These are phyloP conservation scores for Alternaria sp. DNA, from an alignment of 2,329 filamentous ascomycete species.

Conservation along the genomic window DNA sequence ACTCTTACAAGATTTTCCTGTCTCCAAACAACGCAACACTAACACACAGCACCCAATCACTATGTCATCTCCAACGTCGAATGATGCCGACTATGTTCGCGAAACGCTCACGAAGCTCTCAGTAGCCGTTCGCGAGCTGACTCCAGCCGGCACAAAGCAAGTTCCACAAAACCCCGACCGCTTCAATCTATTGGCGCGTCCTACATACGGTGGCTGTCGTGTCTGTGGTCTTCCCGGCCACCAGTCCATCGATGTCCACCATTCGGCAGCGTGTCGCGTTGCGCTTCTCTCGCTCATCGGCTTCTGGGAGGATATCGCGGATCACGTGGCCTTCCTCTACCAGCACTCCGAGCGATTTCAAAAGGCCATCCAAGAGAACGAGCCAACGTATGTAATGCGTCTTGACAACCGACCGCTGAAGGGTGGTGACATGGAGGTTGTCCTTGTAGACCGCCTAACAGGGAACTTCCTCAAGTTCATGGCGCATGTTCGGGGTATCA, in stretches of 20 bases:
- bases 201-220: constrained; percentile 14
- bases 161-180: constrained; percentile 12
- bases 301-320: constrained; percentile 26
- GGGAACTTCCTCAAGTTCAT: constrained; percentile 28
- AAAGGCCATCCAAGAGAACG: constrained; percentile 12
- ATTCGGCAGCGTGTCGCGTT: constrained; percentile 13
- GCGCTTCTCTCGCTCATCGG: constrained; percentile 20
- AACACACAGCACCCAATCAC: background rate
- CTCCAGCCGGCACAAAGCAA: constrained; percentile 14
- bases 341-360: constrained; percentile 19
- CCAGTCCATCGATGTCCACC: constrained; percentile 12
- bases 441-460: constrained; percentile 24
- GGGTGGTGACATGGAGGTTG: constrained; percentile 15
- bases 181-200: constrained; percentile 30
- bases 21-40: background rate
- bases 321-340: constrained; percentile 18
- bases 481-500: constrained; percentile 15
- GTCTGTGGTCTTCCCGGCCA: constrained; percentile 31
- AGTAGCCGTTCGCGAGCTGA: constrained; percentile 26
- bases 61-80: constrained; percentile 7
- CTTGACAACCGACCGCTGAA: constrained; percentile 10
- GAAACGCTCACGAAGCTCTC: constrained; percentile 15
- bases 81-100: constrained; percentile 1
- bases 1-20: background rate
- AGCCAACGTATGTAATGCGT: constrained; percentile 27